Base-by-base conservation (phyloP, 1,284 basidiomycete genomes). In the Sanghuangporus weigelae region DNA sequence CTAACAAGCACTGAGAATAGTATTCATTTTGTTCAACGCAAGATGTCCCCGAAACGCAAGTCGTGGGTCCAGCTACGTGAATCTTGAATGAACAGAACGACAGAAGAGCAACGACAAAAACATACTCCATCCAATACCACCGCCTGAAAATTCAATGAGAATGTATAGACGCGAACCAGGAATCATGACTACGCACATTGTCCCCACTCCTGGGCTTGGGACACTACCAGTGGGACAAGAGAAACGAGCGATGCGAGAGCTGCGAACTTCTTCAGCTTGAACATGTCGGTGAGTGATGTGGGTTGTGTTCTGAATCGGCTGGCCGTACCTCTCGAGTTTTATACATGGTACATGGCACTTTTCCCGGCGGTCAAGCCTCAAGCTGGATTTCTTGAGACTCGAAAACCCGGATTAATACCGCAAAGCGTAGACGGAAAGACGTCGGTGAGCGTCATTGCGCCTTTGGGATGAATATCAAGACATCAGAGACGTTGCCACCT, bases 1-100 rank as follows among this genome's bases (percentile, higher is more conserved):
- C 80, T 64, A 70, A 82, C 81, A 84, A 67, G 78, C 83, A 85
- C 71, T 85, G 83, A 42, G 74, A 84, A 73, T 85, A 85, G 70
- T 79, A 86, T 54, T 77, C 75, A 68, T 84, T 84, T 21, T 70
- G 65, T 57, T 71, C 70, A 11, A 72, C 72, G 72, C 83, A 86
- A 36, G 67, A 67, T 1, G 72, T 67, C 21, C 74, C 75, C 55
- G 72, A 59, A n/a, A 68, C 74, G 57, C 75, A 68, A 16, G 63
- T 68, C 19, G 65, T 67, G 6, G 67, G 21, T n/a, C 67, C 67
- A 55, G 57, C 57, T 62, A 60, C 23, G 10, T 14, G 26, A 11
- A 12, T 14, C 7, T 57, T 21, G 39, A 53, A 40, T 31, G 23
- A 36, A 46, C 16, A 1, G 10, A 14, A 12, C 6, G 2, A 21